Evolutionary conservation across 805 yeast species (phyloP).

Genomic region (Saccharomyces paradoxus): DNA sequence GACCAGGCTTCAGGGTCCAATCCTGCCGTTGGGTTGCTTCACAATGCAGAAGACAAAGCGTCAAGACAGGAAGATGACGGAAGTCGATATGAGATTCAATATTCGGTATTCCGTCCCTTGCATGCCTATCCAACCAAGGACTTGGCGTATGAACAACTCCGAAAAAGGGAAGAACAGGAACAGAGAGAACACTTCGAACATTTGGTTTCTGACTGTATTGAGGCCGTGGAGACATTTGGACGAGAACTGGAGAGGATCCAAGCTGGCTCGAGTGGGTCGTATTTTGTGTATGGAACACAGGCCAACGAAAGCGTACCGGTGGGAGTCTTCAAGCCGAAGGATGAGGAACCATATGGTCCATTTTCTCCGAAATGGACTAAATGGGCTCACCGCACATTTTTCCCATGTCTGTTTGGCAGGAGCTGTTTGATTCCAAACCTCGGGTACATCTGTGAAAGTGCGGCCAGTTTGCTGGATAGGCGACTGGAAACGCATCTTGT

Average conservation of each 20-base stretch:
- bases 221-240: constrained; percentile 38
- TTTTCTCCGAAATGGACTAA: constrained; percentile 72
- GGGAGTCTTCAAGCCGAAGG: constrained; percentile 70
- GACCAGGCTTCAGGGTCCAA: neutral
- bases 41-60: neutral
- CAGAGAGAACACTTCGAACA: constrained; percentile 5
- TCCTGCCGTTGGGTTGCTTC: constrained; percentile 2
- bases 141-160: constrained; percentile 7
- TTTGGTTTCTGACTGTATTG: constrained; percentile 37
- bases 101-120: constrained; percentile 45
- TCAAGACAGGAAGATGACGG: neutral
- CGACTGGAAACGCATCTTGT: constrained; percentile 53
- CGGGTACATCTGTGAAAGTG: constrained; percentile 65
- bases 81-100: constrained; percentile 39
- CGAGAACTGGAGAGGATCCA: constrained; percentile 46
- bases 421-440: constrained; percentile 64
- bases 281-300: constrained; percentile 40
- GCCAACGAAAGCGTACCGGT: constrained; percentile 25
- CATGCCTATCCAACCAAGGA: constrained; percentile 20
- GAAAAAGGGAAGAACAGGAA: neutral
- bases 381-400: constrained; percentile 67
- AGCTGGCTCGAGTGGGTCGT: constrained; percentile 65
- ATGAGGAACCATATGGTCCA: constrained; percentile 76
- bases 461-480: constrained; percentile 58
- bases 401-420: constrained; percentile 71